Conservation (phyloP, 805 yeast genomes). For the Yarrowia deformans region DNA sequence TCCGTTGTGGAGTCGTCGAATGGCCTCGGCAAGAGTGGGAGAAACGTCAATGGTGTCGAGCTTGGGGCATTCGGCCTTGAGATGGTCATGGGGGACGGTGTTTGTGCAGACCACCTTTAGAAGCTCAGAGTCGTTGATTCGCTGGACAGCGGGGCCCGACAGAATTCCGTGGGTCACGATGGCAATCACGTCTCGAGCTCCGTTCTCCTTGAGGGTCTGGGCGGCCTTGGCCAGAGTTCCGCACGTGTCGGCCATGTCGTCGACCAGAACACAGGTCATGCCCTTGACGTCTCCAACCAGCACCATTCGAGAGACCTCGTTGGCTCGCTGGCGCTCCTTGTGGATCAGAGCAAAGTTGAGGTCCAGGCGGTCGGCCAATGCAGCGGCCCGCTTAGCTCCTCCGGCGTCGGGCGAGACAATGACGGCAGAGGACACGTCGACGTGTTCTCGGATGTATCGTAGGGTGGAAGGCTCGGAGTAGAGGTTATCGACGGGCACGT, state of each 20-base stretch:
- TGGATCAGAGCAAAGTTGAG: slow-evolving; percentile 94
- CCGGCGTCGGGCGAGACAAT: slow-evolving; percentile 98
- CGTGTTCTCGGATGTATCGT: slow-evolving; percentile 74
- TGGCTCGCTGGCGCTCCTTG: slow-evolving; percentile 93
- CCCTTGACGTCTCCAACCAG: slow-evolving; percentile 91
- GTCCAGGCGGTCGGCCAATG: slow-evolving; percentile 89
- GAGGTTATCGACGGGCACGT: slow-evolving; percentile 92
- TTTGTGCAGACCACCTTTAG: slow-evolving; percentile 87
- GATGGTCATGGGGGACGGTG: slow-evolving; percentile 82
- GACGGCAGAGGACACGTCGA: slow-evolving; percentile 65
- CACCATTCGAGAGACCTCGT: slow-evolving; percentile 94
- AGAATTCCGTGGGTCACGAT: slow-evolving; percentile 96
- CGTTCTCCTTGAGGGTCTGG: slow-evolving; percentile 77
- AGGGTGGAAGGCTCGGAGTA: slow-evolving; percentile 94
- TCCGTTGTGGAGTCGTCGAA: slow-evolving; percentile 94
- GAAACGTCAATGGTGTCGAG: slow-evolving; percentile 84
- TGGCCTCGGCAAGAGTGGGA: slow-evolving; percentile 89
- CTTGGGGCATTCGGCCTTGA: slow-evolving; percentile 65
- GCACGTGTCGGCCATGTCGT: slow-evolving; percentile 99
- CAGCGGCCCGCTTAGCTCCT: slow-evolving; percentile 97
- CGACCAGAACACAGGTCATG: slow-evolving; percentile 84
- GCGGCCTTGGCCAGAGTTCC: slow-evolving; percentile 97
- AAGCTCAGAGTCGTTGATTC: slow-evolving; percentile 70
- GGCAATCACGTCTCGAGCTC: slow-evolving; percentile 87
- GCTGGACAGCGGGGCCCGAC: slow-evolving; percentile 81